A percentile compares a stretch with the other conserved stretches of the same genome.
Evolutionary conservation across 805 yeast genomes (phyloP).

Genomic region (Grigorovia yakushimaensis): DNA sequence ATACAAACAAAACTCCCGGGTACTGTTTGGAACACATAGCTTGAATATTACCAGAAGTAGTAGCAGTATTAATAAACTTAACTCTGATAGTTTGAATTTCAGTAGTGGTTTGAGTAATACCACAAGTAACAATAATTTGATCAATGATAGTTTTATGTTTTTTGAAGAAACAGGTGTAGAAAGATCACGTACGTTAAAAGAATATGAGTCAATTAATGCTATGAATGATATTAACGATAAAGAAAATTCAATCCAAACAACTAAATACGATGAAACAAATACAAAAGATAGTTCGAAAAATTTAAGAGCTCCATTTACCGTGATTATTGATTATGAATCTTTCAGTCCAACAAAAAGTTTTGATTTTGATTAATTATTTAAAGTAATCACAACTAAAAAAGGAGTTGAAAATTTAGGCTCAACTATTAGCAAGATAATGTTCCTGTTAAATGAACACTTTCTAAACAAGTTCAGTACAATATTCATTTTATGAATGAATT

Average conservation of each 20-base stretch:
- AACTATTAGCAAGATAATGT: no score
- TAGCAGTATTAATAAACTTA: background rate
- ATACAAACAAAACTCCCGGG: background rate
- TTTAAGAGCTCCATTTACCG: background rate
- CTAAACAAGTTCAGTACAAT: no score
- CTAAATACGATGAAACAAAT: no score
- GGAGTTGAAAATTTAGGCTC: no score
- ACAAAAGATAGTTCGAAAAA: background rate
- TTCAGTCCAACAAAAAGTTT: background rate
- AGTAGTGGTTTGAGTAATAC: background rate
- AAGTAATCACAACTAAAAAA: no score
- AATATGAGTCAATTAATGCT: conserved; percentile 19
- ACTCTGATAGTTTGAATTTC: background rate
- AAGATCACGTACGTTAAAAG: conserved; percentile 9
- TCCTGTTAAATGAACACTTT: no score
- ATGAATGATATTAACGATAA: conserved; percentile 5
- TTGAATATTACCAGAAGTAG: background rate
- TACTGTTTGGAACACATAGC: background rate
- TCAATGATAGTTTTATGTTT: conserved; percentile 9
- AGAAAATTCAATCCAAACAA: background rate
- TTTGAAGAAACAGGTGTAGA: conserved; percentile 18
- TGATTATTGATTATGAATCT: background rate
- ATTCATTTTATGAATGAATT: no score
- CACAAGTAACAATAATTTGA: background rate
- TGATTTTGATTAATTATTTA: no score